Evolutionary conservation across 768 basidiomycete species (phyloP), one percentile per base, ranked within the genome.

Genomic region (Termitomyces sp.): DNA sequence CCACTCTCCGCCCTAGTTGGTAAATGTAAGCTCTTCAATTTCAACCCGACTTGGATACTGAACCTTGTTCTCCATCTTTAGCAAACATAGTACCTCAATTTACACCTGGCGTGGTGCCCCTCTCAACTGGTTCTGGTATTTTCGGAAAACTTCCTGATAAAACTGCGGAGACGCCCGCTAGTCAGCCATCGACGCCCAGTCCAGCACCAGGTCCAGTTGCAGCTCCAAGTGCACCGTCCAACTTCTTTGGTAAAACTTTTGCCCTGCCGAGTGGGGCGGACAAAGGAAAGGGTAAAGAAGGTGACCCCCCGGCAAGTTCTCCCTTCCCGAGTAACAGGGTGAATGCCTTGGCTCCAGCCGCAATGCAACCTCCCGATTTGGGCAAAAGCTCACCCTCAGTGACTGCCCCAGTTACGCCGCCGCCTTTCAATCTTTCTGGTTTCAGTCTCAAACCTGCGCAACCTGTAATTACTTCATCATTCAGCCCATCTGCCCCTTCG

Each of bases 341-440:
- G 41, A 48, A 41, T 22, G 42, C 10, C 7, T 40, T 15, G 21
- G 41, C 17, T 28, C 41, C 47, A 30, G 12, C 14, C 5, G 5
- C 53, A 22, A 42, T 47, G 28, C 45, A 32, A 38, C 30, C 37
- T 37, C 22, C 57, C 24, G 24, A 28, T 28, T 14, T 50, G 24
- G 22, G 24, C 3, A 50, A 38, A 19, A 15, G n/a, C n/a, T 1
- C 12, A 38, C 17, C 37, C 24, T 1, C 35, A 10, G 22, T 9
- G 37, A 50, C 37, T 28, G 24, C 12, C 17, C 6, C 43, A 8
- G 24, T 3, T 12, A 34, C 60, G 5, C 44, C 58, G 15, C 44
- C 64, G 2, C 54, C 61, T 30, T 63, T 67, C 52, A 60, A 51
- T 34, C 51, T 64, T 22, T 30, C 46, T 28, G 55, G 55, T 24